Conservation (phyloP, 306 rosid species). For the Clitoria ternatea region DNA sequence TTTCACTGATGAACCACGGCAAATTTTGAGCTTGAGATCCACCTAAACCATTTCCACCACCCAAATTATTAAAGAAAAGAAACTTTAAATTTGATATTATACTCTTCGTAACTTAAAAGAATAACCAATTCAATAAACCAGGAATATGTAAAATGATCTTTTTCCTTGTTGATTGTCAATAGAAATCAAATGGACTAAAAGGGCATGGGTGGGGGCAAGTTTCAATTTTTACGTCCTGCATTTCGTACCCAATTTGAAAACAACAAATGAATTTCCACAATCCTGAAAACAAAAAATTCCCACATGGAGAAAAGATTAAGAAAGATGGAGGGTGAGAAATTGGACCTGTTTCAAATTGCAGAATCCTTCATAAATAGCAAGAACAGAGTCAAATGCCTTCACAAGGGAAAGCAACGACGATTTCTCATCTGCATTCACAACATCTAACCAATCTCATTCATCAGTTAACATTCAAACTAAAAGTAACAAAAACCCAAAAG, state of each 20-base stretch:
- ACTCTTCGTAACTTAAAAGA: neutral
- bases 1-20: conserved; percentile 71
- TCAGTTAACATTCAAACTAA: conserved; percentile 18
- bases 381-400: conserved; percentile 91
- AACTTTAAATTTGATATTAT: neutral
- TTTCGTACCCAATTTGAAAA: conserved; percentile 19
- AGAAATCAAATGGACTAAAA: neutral
- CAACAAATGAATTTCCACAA: neutral
- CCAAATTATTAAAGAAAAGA: neutral
- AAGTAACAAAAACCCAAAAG: neutral
- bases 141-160: neutral
- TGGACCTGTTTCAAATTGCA: conserved; percentile 91
- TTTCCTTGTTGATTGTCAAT: neutral
- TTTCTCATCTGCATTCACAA: conserved; percentile 73
- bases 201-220: no score
- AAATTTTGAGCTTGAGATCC: conserved; percentile 84
- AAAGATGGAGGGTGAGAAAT: neutral
- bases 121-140: neutral
- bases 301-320: no score
- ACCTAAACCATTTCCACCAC: conserved; percentile 50
- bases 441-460: conserved; percentile 46
- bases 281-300: neutral
- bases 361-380: conserved; percentile 92
- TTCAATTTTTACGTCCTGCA: neutral
- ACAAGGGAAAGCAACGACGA: conserved; percentile 83